These are phyloP conservation scores for Aphanomyces euteiches DNA, from an alignment of 352 stramenopile genomes.

Conservation along the genomic window DNA sequence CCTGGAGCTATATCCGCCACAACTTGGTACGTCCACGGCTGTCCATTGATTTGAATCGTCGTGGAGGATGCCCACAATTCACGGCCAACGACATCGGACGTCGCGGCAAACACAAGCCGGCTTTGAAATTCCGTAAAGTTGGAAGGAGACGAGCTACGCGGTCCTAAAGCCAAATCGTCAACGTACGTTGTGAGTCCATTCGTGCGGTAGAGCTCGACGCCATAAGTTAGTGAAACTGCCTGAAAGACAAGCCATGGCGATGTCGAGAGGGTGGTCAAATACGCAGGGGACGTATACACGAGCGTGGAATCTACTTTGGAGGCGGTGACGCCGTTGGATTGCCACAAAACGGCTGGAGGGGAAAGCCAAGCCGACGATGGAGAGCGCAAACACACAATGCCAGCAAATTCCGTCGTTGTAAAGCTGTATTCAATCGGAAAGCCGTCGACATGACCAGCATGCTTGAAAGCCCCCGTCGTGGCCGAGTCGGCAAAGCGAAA, in stretches of 20 bases:
- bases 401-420: constrained; percentile 52
- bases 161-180: constrained; percentile 50
- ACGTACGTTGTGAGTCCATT: constrained; percentile 49
- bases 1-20: constrained; percentile 55
- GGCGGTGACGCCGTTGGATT: constrained; percentile 43
- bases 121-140: constrained; percentile 47
- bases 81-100: constrained; percentile 37
- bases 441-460: constrained; percentile 51
- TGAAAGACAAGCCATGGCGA: constrained; percentile 39
- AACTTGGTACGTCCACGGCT: constrained; percentile 39
- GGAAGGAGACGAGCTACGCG: constrained; percentile 44
- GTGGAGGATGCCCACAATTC: constrained; percentile 63
- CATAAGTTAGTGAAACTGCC: constrained; percentile 39
- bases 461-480: constrained; percentile 56
- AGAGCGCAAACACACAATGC: constrained; percentile 53
- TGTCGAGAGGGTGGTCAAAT: constrained; percentile 25
- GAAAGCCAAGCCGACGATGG: not conserved
- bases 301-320: constrained; percentile 44
- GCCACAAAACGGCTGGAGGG: constrained; percentile 55
- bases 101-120: constrained; percentile 55
- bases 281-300: constrained; percentile 39
- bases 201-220: constrained; percentile 58
- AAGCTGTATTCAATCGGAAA: constrained; percentile 38
- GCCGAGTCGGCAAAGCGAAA: constrained; percentile 78
- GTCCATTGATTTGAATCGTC: not conserved